A percentile compares a stretch with the other conserved stretches of the same genome.
Conservation (phyloP, 225 moss, liverwort and hornwort genomes). For the Straminergon stramineum region DNA sequence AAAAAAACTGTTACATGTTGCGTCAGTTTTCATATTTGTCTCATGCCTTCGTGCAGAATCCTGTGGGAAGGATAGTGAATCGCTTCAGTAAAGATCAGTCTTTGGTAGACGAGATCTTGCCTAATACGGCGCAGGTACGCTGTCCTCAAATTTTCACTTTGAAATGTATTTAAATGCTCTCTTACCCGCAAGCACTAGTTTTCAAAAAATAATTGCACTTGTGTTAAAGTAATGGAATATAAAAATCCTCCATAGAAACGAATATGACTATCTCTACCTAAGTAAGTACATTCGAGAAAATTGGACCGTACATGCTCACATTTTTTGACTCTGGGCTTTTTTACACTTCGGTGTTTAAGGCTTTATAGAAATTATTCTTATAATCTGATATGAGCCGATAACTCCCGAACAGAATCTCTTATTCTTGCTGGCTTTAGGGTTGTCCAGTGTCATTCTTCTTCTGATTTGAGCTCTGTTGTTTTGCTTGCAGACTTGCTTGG, state of each 20-base stretch:
- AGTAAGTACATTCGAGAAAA: background rate
- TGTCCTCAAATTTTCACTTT: background rate
- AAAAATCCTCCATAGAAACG: background rate
- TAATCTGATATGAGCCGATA: background rate
- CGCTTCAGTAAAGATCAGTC: constrained; percentile 90
- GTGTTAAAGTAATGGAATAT: background rate
- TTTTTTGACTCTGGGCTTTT: background rate
- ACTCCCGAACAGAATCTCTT: background rate
- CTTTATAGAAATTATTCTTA: background rate
- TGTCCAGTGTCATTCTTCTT: background rate
- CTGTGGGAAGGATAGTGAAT: constrained; percentile 77
- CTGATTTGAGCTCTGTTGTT: background rate
- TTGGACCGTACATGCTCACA: background rate
- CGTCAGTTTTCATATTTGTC: background rate
- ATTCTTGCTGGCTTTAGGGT: background rate
- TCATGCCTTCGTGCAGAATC: constrained; percentile 31
- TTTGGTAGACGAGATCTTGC: constrained; percentile 63
- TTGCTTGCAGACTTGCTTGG: constrained; percentile 39
- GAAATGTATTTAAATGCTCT: background rate
- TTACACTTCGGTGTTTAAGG: background rate
- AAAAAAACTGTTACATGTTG: background rate
- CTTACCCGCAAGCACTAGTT: background rate
- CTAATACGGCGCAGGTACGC: constrained; percentile 52
- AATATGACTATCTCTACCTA: background rate
- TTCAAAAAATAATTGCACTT: background rate